Base-by-base conservation (phyloP, 257 asterid genomes). In the Capsicum rhomboideum region DNA sequence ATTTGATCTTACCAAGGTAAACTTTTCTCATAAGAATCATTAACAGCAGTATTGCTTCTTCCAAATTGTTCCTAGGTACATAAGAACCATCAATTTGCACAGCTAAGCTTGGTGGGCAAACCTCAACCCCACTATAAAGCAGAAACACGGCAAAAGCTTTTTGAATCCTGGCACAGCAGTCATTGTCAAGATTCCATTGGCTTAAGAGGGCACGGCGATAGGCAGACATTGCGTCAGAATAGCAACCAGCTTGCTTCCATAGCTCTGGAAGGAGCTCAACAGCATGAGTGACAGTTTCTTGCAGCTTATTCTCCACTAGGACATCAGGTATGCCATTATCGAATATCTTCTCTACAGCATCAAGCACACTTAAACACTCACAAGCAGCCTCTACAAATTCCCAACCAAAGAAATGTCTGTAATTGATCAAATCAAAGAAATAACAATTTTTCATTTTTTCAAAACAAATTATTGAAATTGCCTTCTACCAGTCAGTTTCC, bases 211-310 rank as follows among this genome's bases (percentile, higher is more conserved):
- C 98, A 77, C 98, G 94, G 53, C 99, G 92, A 85, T 93, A 97
- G 78, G 98, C 95, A 82, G 93, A 72, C 91, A 93, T 89, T 7
- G 98, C 96, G 87, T 97, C 98, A 10, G 97, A 66, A 84, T 87
- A 89, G 85, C 52, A 71, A 12, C 93, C 96, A 79, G 98, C 93
- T 85, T 91, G 98, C 92, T 92, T 97, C 95, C 93, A 95, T 66
- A 97, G 87, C 88, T 95, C 98, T 9, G 99, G 99, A 80, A 97
- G 97, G 83, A 97, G 97, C 84, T 97, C 99, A 71, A 95, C 98
- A 78, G 99, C 97, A 86, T 85, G 98, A 86, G 94, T 93, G 61
- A 95, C 94, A 20, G 97, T 95, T 89, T 90, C 98, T 91, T 95
- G 99, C 85, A 97, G 96, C 93, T 91, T 97, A 88, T 89, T 90